phyloP scores from a whole-genome alignment of 2,329 filamentous ascomycete species.

The Penicillium brevicompactum region DNA sequence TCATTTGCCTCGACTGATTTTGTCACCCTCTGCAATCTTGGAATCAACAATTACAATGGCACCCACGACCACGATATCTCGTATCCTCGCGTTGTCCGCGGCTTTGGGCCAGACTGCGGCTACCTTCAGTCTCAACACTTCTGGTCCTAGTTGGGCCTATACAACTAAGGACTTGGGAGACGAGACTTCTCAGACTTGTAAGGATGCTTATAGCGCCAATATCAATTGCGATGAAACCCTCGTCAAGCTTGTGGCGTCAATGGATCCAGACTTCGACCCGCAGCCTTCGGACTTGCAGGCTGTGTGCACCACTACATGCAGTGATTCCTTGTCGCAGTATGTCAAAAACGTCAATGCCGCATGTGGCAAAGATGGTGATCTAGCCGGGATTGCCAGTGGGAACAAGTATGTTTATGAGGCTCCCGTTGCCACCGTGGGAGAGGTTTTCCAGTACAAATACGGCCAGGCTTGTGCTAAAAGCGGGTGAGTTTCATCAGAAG shows the following conservation, averaged over 20 bases:
- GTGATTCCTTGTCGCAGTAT: slow-evolving; percentile 26
- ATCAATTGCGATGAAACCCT: slow-evolving; percentile 35
- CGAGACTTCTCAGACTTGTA: slow-evolving; percentile 33
- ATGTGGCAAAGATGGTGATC: slow-evolving; percentile 29
- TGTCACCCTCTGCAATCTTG: too few relatives aligned
- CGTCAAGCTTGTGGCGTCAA: slow-evolving; percentile 31
- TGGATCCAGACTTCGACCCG: slow-evolving; percentile 30
- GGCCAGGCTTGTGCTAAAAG: slow-evolving; percentile 22
- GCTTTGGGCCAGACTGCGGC: slow-evolving; percentile 18
- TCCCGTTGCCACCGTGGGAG: slow-evolving; percentile 19
- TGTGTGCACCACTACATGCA: slow-evolving; percentile 30
- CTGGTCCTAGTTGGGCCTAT: slow-evolving; percentile 34
- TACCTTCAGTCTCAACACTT: slow-evolving; percentile 31
- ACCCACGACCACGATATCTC: slow-evolving; percentile 10
- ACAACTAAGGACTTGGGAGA: slow-evolving; percentile 31
- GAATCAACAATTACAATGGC: slow-evolving; percentile 7
- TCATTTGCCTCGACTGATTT: too few relatives aligned
- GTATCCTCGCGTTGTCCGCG: slow-evolving; percentile 16
- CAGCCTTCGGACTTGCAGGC: slow-evolving; percentile 23
- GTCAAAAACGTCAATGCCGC: slow-evolving; percentile 26
- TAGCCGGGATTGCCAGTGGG: slow-evolving; percentile 19
- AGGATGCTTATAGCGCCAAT: slow-evolving; percentile 30
- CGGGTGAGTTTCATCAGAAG: slow-evolving; percentile 14
- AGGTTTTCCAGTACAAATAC: slow-evolving; percentile 30
- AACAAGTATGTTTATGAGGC: slow-evolving; percentile 14